Evolutionary conservation across 2,329 filamentous ascomycete genomes (phyloP).

Genomic region (Aureobasidium melanogenum): DNA sequence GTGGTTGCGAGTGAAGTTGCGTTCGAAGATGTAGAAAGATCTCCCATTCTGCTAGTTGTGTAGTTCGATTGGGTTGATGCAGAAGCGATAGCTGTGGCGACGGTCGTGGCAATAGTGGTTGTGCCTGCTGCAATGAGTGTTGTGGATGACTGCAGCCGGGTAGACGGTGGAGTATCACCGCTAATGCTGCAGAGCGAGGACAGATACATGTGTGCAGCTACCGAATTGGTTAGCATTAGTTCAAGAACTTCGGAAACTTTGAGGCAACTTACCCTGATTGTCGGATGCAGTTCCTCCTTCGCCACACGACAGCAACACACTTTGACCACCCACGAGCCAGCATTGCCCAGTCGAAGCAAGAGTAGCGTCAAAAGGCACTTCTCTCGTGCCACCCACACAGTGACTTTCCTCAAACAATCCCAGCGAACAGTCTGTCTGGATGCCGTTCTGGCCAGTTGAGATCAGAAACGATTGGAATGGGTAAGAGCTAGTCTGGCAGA

Average conservation of each 20-base stretch:
- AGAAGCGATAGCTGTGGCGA: not conserved
- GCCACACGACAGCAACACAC: constrained; percentile 5
- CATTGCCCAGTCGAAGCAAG: not conserved
- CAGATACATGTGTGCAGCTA: not conserved
- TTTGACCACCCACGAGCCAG: not conserved
- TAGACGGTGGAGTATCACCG: not conserved
- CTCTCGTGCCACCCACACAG: not conserved
- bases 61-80: not conserved
- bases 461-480: not conserved
- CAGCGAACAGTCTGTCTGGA: not conserved
- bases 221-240: not conserved
- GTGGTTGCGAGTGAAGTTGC: not conserved
- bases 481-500: not conserved
- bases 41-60: not conserved
- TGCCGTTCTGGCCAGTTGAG: not conserved
- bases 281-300: constrained; percentile 3
- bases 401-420: not conserved
- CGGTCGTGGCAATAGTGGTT: not conserved
- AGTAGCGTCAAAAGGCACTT: not conserved
- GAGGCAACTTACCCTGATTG: not conserved
- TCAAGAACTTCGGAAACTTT: not conserved
- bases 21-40: not conserved
- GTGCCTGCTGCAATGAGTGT: not conserved
- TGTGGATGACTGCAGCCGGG: not conserved
- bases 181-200: constrained; percentile 5